phyloP scores from a whole-genome alignment of 225 moss, liverwort and hornwort genomes.

The Pseudoscleropodium purum region DNA sequence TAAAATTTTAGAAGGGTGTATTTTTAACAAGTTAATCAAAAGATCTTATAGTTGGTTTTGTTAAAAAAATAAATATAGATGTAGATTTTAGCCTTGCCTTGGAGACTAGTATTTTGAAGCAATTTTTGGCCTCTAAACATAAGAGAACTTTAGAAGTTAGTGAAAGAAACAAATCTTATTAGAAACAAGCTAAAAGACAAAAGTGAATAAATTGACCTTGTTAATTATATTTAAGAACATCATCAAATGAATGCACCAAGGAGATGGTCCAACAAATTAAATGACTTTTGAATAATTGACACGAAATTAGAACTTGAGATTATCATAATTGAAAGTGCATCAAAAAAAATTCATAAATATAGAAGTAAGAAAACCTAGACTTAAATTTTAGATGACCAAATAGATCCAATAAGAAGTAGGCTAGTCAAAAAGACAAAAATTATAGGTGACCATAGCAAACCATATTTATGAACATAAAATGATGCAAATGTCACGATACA shows the following conservation, averaged over 20 bases:
- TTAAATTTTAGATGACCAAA: background rate
- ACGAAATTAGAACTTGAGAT: background rate
- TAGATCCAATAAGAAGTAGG: background rate
- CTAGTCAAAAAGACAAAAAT: background rate
- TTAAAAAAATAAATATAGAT: too few relatives aligned
- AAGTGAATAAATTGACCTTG: accelerated
- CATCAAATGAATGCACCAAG: background rate
- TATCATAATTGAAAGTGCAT: background rate
- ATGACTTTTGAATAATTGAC: background rate
- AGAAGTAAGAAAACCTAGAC: background rate
- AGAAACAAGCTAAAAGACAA: background rate
- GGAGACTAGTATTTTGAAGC: too few relatives aligned
- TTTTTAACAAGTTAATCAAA: too few relatives aligned
- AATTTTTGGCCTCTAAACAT: too few relatives aligned
- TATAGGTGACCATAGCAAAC: accelerated
- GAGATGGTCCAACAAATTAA: accelerated
- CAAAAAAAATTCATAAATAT: background rate
- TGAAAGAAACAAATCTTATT: background rate
- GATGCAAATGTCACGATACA: background rate
- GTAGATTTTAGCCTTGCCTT: too few relatives aligned
- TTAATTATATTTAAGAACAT: background rate
- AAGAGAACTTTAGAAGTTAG: too few relatives aligned
- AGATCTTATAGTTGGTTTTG: too few relatives aligned
- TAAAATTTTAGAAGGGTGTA: too few relatives aligned
- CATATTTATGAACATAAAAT: background rate